Conservation (phyloP, 148 eudicot species). For the Euryodendron excelsum region DNA sequence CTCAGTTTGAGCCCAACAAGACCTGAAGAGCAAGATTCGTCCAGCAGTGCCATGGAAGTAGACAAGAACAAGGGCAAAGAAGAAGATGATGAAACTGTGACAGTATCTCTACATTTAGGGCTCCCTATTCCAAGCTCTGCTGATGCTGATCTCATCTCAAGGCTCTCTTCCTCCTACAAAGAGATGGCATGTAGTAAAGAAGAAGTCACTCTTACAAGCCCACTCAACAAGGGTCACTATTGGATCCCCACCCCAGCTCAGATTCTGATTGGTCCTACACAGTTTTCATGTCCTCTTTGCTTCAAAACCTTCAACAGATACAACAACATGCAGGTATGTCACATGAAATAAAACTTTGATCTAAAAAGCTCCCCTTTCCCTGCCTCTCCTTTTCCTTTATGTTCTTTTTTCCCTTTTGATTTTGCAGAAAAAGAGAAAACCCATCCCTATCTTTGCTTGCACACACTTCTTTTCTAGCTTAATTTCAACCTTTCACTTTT, state of each 20-base stretch:
- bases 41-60: constrained; percentile 14
- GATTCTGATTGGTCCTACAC: constrained; percentile 86
- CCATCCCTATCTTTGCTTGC: constrained; percentile 17
- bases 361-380: background rate
- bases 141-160: constrained; percentile 26
- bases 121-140: constrained; percentile 33
- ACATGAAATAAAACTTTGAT: background rate
- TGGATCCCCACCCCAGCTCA: constrained; percentile 95
- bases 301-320: constrained; percentile 90
- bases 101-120: constrained; percentile 56
- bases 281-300: constrained; percentile 93
- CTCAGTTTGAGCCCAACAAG: constrained; percentile 45
- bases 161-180: background rate
- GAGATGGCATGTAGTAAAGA: no score
- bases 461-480: constrained; percentile 35
- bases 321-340: constrained; percentile 91
- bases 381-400: background rate
- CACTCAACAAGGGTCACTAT: constrained; percentile 76
- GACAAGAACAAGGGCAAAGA: constrained; percentile 7
- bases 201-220: constrained; percentile 17
- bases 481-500: constrained; percentile 47
- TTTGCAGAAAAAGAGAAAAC: constrained; percentile 26
- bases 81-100: constrained; percentile 27
- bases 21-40: constrained; percentile 22
- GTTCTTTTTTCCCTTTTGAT: constrained; percentile 16